phyloP scores from a whole-genome alignment of 2,329 filamentous ascomycete genomes.

The Mariannaea elegans region DNA sequence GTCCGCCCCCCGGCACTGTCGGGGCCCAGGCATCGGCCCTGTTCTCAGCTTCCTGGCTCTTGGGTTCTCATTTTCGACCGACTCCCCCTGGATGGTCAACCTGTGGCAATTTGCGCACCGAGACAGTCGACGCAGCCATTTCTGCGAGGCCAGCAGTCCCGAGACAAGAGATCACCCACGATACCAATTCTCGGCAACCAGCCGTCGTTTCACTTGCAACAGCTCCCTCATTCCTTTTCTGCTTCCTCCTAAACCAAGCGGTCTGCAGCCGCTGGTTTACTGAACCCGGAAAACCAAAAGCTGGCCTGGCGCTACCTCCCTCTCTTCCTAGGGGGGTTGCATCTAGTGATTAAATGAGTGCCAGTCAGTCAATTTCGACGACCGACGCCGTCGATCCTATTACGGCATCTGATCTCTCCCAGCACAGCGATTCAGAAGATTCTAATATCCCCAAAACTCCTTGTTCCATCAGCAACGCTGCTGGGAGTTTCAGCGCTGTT shows the following conservation, averaged over 20 bases:
- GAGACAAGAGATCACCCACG: constrained; percentile 10
- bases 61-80: neutral
- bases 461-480: constrained; percentile 4
- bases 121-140: neutral
- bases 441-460: constrained; percentile 16
- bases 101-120: constrained; percentile 5
- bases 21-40: constrained; percentile 17
- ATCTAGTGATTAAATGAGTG: constrained; percentile 37
- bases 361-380: constrained; percentile 34
- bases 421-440: constrained; percentile 13
- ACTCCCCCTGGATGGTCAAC: neutral
- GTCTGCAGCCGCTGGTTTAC: neutral
- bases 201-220: constrained; percentile 15
- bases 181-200: constrained; percentile 3
- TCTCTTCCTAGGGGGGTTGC: constrained; percentile 29
- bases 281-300: neutral
- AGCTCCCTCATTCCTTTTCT: constrained; percentile 10
- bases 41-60: neutral
- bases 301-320: constrained; percentile 16
- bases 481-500: constrained; percentile 8
- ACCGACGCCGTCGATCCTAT: constrained; percentile 33
- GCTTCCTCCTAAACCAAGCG: neutral
- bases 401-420: constrained; percentile 14
- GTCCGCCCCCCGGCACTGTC: constrained; percentile 13
- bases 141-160: neutral